Conservation (phyloP, 2,329 filamentous ascomycete species). For the Sodiomyces alkalinus region DNA sequence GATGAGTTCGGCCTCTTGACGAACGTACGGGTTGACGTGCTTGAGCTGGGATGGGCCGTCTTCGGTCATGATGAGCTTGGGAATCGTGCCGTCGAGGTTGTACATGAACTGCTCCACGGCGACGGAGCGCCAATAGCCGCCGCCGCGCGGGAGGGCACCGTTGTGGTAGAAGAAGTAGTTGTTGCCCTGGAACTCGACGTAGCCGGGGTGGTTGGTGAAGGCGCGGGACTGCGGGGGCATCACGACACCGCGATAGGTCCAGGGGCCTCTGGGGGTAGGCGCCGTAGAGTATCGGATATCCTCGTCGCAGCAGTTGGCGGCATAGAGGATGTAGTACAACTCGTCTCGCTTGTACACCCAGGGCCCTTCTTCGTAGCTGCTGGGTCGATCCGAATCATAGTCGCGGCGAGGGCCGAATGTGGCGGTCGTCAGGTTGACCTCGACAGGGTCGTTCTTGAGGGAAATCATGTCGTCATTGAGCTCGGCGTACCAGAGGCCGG, state of each 20-base stretch:
- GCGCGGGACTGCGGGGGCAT: constrained; percentile 18
- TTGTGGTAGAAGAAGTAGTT: constrained; percentile 21
- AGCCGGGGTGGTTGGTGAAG: constrained; percentile 21
- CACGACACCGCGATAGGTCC: constrained; percentile 18
- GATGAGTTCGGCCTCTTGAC: too few species aligned
- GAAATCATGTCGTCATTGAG: constrained; percentile 20
- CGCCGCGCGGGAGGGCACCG: constrained; percentile 17
- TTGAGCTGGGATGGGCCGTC: too few species aligned
- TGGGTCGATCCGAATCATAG: too few species aligned
- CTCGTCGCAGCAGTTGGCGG: constrained; percentile 20
- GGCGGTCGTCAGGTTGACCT: constrained; percentile 13
- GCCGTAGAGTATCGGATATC: constrained; percentile 20
- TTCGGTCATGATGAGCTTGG: too few species aligned
- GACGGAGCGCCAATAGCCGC: constrained; percentile 19
- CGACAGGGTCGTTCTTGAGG: constrained; percentile 10
- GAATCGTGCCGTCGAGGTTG: constrained; percentile 14
- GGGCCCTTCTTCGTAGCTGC: too few species aligned
- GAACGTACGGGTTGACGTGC: too few species aligned
- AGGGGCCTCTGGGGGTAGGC: constrained; percentile 17
- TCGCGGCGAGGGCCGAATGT: too few species aligned
- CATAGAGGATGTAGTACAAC: constrained; percentile 24
- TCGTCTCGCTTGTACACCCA: constrained; percentile 20
- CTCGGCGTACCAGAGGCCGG: constrained; percentile 18
- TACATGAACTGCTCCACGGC: constrained; percentile 18
- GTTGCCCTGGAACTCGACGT: constrained; percentile 13